Base-by-base conservation (phyloP, 306 rosid species). In the Glycine soja region DNA sequence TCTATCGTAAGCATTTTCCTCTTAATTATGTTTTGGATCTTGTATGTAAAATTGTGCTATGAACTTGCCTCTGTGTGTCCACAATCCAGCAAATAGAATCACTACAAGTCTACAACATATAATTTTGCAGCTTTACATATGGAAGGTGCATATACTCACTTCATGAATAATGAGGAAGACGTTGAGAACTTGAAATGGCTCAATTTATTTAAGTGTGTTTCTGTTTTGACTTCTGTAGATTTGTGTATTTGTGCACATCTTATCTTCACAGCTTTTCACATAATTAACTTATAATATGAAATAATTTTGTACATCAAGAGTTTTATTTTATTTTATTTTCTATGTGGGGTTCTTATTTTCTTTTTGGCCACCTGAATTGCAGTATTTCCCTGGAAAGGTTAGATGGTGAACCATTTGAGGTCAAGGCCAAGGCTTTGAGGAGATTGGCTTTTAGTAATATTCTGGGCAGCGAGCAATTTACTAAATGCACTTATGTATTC, bases 121-220 rank as follows among this genome's bases (percentile, higher is more conserved):
- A 32, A 50, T 1, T 16, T 50, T 76, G 72, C 85, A 93, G 98
- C 95, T n/a, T 86, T 94, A 63, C 98, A 94, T 45, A 87, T 40
- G 63, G 83, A 90, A 48, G 90, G 81, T 40, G 95, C 91, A 42
- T 94, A 92, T 54, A 89, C 86, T 79, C 94, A 92, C 85, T 82
- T 92, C 48, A 90, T 94, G 95, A 90, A 89, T 43, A n/a, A n/a
- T n/a, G 90, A 89, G 45, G 90, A 90, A 85, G 97, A 94, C 71
- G 65, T 52, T 16, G 91, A 92, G 82, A 90, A 94, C 78, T 80
- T 94, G 84, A 88, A 90, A 43, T 94, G 98, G 98, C 97, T 94
- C 0, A 77, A 83, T 0, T 24, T 77, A 63, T 83, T 83, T 19
- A 85, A 81, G 84, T 79, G 74, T 38, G 63, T 1, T 80, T 67